Conservation (phyloP, 306 rosid species). For the Cicer bijugum region DNA sequence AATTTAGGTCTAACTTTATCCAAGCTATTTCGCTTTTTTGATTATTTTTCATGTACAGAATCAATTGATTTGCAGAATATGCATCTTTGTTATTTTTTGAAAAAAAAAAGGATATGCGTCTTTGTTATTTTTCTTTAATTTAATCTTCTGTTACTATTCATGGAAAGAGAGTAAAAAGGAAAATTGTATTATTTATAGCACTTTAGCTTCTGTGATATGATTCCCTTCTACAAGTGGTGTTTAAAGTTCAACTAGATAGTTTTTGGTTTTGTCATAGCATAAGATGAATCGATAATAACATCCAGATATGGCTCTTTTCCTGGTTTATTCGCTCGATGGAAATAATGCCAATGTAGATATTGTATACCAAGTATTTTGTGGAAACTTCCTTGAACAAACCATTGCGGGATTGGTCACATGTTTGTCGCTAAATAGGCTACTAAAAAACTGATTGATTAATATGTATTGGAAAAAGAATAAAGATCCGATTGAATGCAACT, state of each 20-base stretch:
- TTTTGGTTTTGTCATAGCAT: conserved; percentile 12
- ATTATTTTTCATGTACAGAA: neutral
- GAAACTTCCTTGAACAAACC: conserved; percentile 1
- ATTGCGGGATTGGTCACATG: conserved; percentile 35
- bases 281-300: conserved; percentile 9
- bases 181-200: conserved; percentile 5
- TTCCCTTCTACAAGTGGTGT: neutral
- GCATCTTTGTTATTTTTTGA: neutral
- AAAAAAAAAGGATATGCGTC: neutral
- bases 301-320: conserved; percentile 3
- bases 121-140: neutral
- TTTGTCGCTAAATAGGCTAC: conserved; percentile 25
- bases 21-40: neutral
- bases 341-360: conserved; percentile 1
- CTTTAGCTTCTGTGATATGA: conserved; percentile 27
- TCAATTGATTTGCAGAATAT: neutral
- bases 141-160: conserved; percentile 12
- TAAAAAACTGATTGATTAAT: conserved; percentile 22
- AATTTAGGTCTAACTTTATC: conserved; percentile 44
- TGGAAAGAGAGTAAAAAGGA: conserved; percentile 8
- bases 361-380: conserved; percentile 1
- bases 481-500: conserved; percentile 22
- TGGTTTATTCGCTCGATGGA: neutral
- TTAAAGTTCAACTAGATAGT: conserved; percentile 16
- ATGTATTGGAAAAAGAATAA: neutral